phyloP scores from a whole-genome alignment of 352 stramenopile species.

The Phytopythium vexans region DNA sequence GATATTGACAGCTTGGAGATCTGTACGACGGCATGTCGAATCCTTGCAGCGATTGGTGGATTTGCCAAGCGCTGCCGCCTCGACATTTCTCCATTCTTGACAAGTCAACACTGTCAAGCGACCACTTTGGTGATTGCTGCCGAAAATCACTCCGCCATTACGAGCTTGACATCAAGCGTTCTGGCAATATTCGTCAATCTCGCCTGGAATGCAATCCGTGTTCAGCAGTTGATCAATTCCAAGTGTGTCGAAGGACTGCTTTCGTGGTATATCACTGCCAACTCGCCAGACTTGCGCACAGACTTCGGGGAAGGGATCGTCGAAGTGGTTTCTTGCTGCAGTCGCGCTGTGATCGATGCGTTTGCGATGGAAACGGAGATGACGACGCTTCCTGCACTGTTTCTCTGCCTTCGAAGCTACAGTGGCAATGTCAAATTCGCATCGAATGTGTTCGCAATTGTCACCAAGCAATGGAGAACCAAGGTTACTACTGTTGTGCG shows the following conservation, averaged over 20 bases:
- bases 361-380: conserved; percentile 45
- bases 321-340: conserved; percentile 39
- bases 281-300: conserved; percentile 10
- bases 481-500: conserved; percentile 15
- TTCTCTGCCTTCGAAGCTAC: conserved; percentile 59
- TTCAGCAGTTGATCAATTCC: conserved; percentile 49
- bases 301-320: conserved; percentile 36
- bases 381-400: conserved; percentile 54
- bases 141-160: too few species aligned
- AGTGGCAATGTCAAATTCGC: conserved; percentile 37
- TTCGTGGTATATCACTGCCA: conserved; percentile 42
- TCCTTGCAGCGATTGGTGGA: conserved; percentile 69
- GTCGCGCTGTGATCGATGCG: conserved; percentile 34
- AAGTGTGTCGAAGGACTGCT: conserved; percentile 58
- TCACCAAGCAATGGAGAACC: conserved; percentile 45
- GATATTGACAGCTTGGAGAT: conserved; percentile 53
- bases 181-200: conserved; percentile 35
- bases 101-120: too few species aligned
- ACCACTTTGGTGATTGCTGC: too few species aligned
- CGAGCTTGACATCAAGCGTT: too few species aligned
- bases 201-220: conserved; percentile 39
- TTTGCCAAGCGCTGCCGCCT: conserved; percentile 55
- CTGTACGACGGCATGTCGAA: conserved; percentile 36
- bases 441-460: conserved; percentile 55
- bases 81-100: conserved; percentile 50